Percentiles rank a stretch among this genome's conserved stretches.
Evolutionary conservation across 73 alveolate species (phyloP).

Genomic region (Paramecium caudatum): DNA sequence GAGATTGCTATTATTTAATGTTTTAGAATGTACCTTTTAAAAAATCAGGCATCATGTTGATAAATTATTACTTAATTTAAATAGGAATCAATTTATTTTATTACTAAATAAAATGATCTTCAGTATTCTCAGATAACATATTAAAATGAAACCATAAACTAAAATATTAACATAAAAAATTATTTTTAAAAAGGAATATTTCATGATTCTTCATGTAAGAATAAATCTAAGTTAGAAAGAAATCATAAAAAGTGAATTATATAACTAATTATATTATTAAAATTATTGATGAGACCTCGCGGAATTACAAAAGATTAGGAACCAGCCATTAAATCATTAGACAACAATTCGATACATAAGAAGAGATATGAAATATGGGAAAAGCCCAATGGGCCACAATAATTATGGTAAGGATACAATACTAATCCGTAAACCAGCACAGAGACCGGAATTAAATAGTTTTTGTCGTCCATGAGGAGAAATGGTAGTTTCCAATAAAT

Average conservation of each 20-base stretch:
- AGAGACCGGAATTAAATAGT: constrained; percentile 45
- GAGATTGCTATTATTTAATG: not conserved
- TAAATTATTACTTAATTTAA: no score
- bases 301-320: constrained; percentile 12
- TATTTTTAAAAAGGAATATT: no score
- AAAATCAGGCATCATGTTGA: no score
- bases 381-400: not conserved
- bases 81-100: no score
- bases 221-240: no score
- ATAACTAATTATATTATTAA: constrained; percentile 38
- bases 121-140: no score
- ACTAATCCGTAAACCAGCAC: constrained; percentile 42
- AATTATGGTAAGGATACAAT: constrained; percentile 47
- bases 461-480: constrained; percentile 59
- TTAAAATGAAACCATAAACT: no score
- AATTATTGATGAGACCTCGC: constrained; percentile 23
- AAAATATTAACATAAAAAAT: no score
- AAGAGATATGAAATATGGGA: constrained; percentile 19
- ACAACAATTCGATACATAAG: constrained; percentile 5
- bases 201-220: no score
- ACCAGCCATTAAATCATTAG: not conserved
- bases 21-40: no score
- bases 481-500: constrained; percentile 56
- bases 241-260: no score
- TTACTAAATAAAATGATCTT: no score